These are phyloP conservation scores for Mucor irregularis DNA, from an alignment of 371 early-diverging fungal genomes.

Conservation along the genomic window DNA sequence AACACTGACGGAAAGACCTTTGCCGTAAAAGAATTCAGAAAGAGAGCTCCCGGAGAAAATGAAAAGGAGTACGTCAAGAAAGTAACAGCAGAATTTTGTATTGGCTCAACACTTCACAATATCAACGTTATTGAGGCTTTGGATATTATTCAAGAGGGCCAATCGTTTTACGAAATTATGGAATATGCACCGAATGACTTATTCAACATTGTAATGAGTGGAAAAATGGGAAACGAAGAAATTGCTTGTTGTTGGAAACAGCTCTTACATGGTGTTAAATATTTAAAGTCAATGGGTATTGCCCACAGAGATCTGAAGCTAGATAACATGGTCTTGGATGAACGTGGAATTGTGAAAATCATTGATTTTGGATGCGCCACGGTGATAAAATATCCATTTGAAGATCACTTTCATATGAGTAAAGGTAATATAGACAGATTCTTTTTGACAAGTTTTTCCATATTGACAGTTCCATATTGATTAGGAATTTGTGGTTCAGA, in stretches of 20 bases:
- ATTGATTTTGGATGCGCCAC: conserved; percentile 93
- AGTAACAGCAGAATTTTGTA: conserved; percentile 82
- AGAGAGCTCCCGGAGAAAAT: conserved; percentile 59
- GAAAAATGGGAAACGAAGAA: conserved; percentile 59
- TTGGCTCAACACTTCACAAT: conserved; percentile 77
- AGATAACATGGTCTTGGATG: conserved; percentile 77
- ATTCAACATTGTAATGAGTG: conserved; percentile 67
- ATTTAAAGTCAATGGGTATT: conserved; percentile 74
- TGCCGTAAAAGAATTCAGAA: conserved; percentile 83
- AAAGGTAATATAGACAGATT: conserved; percentile 16
- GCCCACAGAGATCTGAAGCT: conserved; percentile 88
- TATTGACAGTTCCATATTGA: neutral
- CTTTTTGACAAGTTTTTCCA: neutral
- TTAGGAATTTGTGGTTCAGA: conserved; percentile 58
- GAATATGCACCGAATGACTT: conserved; percentile 79
- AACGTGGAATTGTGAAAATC: conserved; percentile 74
- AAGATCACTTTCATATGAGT: conserved; percentile 24
- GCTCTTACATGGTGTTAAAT: conserved; percentile 67
- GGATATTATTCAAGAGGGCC: conserved; percentile 71
- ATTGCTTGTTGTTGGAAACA: conserved; percentile 72
- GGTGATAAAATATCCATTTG: conserved; percentile 70
- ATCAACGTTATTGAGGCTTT: conserved; percentile 81
- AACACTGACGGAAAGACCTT: conserved; percentile 58
- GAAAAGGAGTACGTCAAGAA: conserved; percentile 79
- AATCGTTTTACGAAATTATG: conserved; percentile 71